A percentile compares a stretch with the other conserved stretches of the same genome.
These are phyloP conservation scores for Avena insularis DNA, from an alignment of 176 grass and related monocot species.

Conservation along the genomic window DNA sequence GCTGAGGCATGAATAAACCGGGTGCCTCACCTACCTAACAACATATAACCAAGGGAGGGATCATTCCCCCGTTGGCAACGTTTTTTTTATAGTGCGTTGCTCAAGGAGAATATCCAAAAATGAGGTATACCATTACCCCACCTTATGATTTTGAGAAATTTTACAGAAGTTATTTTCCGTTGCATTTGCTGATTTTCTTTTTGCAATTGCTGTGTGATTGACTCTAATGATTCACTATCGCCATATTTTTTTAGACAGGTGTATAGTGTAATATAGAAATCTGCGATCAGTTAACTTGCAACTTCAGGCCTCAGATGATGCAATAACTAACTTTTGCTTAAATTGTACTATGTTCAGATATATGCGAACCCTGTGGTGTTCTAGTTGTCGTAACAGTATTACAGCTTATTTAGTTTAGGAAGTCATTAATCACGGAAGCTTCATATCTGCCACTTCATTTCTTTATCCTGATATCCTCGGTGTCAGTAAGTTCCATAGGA, in stretches of 20 bases:
- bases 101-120: not conserved
- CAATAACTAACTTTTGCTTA: not conserved
- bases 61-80: too few species aligned
- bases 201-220: constrained; percentile 1
- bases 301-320: not conserved
- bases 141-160: not conserved
- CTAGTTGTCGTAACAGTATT: not conserved
- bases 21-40: too few species aligned
- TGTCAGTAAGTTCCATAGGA: not conserved
- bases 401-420: not conserved
- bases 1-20: too few species aligned
- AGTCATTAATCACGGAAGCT: not conserved
- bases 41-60: too few species aligned
- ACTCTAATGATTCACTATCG: not conserved
- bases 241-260: not conserved
- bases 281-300: not conserved
- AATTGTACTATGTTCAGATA: not conserved
- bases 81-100: not conserved
- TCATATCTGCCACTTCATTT: constrained; percentile 14
- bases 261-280: not conserved
- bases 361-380: not conserved
- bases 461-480: not conserved
- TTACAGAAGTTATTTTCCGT: not conserved
- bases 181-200: not conserved
- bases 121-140: not conserved